Percentiles rank a stretch among this genome's conserved stretches.
Evolutionary conservation across 2,329 filamentous ascomycete species (phyloP).

Genomic region (Fusarium nodosum): DNA sequence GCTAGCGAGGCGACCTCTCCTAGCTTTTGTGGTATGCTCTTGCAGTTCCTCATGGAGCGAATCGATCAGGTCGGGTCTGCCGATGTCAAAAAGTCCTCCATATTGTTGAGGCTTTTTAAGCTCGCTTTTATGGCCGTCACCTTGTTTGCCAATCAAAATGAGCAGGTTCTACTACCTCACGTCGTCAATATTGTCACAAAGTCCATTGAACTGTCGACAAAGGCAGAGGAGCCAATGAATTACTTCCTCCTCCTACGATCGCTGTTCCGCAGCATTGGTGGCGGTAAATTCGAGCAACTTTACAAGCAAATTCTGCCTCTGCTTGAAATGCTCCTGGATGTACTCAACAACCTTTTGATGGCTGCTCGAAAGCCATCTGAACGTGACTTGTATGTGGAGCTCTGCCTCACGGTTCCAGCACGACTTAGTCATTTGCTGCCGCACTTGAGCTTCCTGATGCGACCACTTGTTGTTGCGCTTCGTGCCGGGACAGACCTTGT

Average conservation of each 20-base stretch:
- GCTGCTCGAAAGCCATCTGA: conserved; percentile 92
- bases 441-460: conserved; percentile 96
- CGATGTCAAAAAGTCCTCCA: conserved; percentile 92
- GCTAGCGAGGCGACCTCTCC: conserved; percentile 98
- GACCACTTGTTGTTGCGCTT: conserved; percentile 94
- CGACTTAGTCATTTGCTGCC: conserved; percentile 93
- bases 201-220: conserved; percentile 95
- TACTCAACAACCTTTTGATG: conserved; percentile 93
- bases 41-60: conserved; percentile 96
- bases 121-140: conserved; percentile 99
- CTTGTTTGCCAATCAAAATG: conserved; percentile 92
- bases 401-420: conserved; percentile 95
- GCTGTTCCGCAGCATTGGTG: conserved; percentile 95
- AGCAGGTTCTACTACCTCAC: conserved; percentile 93
- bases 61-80: conserved; percentile 95
- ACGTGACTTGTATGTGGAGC: conserved; percentile 94
- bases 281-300: conserved; percentile 95
- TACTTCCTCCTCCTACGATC: conserved; percentile 95
- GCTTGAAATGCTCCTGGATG: conserved; percentile 96
- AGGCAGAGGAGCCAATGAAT: conserved; percentile 97
- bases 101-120: conserved; percentile 94
- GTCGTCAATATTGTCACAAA: conserved; percentile 98
- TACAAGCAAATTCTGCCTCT: conserved; percentile 98
- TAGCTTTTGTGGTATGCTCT: conserved; percentile 96
- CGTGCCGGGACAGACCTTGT: conserved; percentile 93